phyloP scores from a whole-genome alignment of 164 flowering plant genomes.

The Paratinospora sagittata region DNA sequence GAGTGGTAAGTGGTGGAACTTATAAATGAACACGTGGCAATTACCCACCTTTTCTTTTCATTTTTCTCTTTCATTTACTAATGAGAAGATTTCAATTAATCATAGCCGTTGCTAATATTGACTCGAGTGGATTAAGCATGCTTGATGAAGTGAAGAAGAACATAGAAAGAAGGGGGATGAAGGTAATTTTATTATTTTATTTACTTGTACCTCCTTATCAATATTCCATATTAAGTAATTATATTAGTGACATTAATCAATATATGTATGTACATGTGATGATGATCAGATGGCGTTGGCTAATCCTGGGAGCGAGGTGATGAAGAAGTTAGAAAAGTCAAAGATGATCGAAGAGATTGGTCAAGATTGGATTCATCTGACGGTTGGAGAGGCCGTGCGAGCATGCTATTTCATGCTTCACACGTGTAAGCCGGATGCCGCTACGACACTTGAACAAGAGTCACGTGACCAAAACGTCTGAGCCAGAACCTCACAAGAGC shows the following conservation, averaged over 20 bases:
- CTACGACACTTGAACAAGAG: slow-evolving; percentile 1
- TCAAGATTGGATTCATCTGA: slow-evolving; percentile 56
- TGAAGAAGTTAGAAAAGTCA: slow-evolving; percentile 62
- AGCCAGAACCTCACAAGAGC: neutral
- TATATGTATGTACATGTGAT: neutral
- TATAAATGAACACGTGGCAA: slow-evolving; percentile 1
- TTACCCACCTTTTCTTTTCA: slow-evolving; percentile 2
- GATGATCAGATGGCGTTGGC: slow-evolving; percentile 49
- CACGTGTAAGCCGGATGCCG: slow-evolving; percentile 24
- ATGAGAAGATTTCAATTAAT: neutral
- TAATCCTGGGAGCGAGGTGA: slow-evolving; percentile 70
- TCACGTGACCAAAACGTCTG: slow-evolving; percentile 24
- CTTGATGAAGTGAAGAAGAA: slow-evolving; percentile 59
- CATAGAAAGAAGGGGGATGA: slow-evolving; percentile 43
- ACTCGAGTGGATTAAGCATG: slow-evolving; percentile 80
- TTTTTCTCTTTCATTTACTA: neutral
- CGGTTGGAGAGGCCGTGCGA: slow-evolving; percentile 63
- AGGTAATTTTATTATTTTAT: slow-evolving; percentile 36
- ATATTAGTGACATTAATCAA: no score
- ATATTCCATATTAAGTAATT: no score
- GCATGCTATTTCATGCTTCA: slow-evolving; percentile 65
- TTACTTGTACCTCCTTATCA: no score
- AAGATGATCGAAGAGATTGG: slow-evolving; percentile 51
- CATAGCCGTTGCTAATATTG: slow-evolving; percentile 66
- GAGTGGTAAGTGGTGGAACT: slow-evolving; percentile 20